Evolutionary conservation across 164 flowering plant species (phyloP).

Genomic region (Vitis amurensis): DNA sequence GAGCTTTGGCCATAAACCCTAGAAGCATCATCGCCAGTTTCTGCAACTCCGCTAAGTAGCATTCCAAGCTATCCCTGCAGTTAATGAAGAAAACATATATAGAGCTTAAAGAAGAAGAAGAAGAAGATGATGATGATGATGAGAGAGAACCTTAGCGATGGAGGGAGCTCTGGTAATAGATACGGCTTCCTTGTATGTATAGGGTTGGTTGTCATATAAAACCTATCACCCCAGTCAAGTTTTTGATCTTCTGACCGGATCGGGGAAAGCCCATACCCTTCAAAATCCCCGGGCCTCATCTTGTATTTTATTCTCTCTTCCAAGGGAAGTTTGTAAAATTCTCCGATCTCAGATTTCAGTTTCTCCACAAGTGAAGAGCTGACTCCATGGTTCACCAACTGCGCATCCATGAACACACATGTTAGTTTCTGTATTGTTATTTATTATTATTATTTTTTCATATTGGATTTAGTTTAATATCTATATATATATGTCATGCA

Average conservation of each 20-base stretch:
- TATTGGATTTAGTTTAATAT: too few species aligned
- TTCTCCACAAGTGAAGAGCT: constrained; percentile 24
- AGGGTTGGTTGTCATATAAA: constrained; percentile 23
- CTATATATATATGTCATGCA: too few species aligned
- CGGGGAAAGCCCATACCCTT: constrained; percentile 40
- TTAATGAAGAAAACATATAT: not conserved
- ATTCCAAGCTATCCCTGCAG: constrained; percentile 23
- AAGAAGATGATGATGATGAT: too few species aligned
- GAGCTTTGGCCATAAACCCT: constrained; percentile 16
- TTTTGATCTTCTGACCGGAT: constrained; percentile 16
- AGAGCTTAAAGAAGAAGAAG: too few species aligned
- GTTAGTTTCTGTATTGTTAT: too few species aligned
- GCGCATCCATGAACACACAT: not conserved
- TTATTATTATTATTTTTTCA: too few species aligned
- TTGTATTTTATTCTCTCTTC: constrained; percentile 37
- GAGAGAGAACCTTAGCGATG: constrained; percentile 21
- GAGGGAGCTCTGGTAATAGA: constrained; percentile 34
- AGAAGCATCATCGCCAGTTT: constrained; percentile 20
- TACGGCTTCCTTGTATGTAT: constrained; percentile 18
- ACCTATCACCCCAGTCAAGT: constrained; percentile 22
- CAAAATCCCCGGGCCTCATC: constrained; percentile 25
- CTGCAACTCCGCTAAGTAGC: constrained; percentile 22
- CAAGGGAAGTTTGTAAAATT: constrained; percentile 34
- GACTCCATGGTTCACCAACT: constrained; percentile 51
- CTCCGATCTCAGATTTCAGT: constrained; percentile 31